phyloP scores from a whole-genome alignment of 2,329 filamentous ascomycete genomes.

The Orbilia javanica region DNA sequence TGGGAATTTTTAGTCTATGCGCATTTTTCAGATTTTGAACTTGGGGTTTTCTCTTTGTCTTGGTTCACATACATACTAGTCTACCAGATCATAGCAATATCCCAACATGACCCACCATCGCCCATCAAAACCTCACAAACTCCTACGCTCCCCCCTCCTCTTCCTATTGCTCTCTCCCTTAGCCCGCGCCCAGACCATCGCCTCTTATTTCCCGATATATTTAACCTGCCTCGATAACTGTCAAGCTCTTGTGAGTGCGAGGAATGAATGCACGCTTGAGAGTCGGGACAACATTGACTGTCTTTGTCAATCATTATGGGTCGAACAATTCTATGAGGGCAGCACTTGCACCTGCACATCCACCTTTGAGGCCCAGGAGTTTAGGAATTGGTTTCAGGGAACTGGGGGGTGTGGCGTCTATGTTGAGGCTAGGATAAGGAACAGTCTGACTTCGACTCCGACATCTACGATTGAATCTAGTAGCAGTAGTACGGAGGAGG shows the following conservation, averaged over 20 bases:
- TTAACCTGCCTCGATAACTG: constrained; percentile 44
- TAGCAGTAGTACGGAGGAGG: background rate
- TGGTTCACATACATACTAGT: background rate
- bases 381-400: constrained; percentile 56
- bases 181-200: constrained; percentile 35
- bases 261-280: constrained; percentile 48
- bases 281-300: constrained; percentile 38
- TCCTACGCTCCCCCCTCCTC: constrained; percentile 17
- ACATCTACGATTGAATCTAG: constrained; percentile 16
- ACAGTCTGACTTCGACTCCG: constrained; percentile 24
- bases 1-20: background rate
- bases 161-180: constrained; percentile 18
- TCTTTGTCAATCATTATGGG: constrained; percentile 45
- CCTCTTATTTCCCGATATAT: constrained; percentile 43
- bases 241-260: constrained; percentile 47
- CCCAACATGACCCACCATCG: constrained; percentile 41
- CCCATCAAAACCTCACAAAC: constrained; percentile 48
- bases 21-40: background rate
- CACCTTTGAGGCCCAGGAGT: constrained; percentile 47
- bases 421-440: constrained; percentile 49
- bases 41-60: background rate
- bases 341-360: constrained; percentile 53
- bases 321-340: constrained; percentile 53
- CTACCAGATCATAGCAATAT: background rate
- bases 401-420: constrained; percentile 35